Evolutionary conservation across 495 filamentous ascomycete species (phyloP).

Genomic region (Chaetomium fimeti): DNA sequence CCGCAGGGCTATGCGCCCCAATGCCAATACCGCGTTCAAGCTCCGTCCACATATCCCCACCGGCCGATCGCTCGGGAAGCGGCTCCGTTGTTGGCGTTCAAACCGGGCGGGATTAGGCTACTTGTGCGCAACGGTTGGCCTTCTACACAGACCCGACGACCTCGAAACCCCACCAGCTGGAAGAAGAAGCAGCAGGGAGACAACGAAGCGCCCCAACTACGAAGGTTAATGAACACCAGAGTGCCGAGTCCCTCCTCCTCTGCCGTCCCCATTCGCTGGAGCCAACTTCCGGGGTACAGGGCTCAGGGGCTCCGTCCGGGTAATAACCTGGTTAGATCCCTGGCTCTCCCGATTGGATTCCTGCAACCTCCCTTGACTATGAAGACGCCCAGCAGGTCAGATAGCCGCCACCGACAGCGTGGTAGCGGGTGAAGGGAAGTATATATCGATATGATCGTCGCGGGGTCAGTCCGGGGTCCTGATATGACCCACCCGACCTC

Average conservation of each 20-base stretch:
- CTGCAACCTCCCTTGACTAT: not conserved
- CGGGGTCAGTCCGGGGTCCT: constrained; percentile 9
- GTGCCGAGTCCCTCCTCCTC: not conserved
- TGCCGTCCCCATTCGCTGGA: not conserved
- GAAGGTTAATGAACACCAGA: not conserved
- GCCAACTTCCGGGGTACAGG: constrained; percentile 7
- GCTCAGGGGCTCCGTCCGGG: constrained; percentile 7
- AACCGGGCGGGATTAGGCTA: no score
- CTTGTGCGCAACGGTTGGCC: no score
- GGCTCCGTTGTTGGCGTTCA: no score
- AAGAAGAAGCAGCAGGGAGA: no score
- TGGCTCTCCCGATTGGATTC: constrained; percentile 9
- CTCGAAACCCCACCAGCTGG: no score
- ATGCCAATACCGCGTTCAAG: not conserved
- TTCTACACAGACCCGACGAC: no score
- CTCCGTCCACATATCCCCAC: not conserved
- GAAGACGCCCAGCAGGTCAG: not conserved
- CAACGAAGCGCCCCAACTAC: not conserved
- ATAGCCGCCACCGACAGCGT: constrained; percentile 15
- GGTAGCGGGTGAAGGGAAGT: constrained; percentile 23
- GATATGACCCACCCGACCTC: not conserved
- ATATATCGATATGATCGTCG: constrained; percentile 12
- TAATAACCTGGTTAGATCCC: constrained; percentile 8
- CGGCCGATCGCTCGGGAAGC: no score
- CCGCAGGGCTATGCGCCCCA: not conserved